Percentiles rank a stretch among this genome's conserved stretches.
Conservation (phyloP, 176 grass and related monocot genomes). For the Ananas comosus region DNA sequence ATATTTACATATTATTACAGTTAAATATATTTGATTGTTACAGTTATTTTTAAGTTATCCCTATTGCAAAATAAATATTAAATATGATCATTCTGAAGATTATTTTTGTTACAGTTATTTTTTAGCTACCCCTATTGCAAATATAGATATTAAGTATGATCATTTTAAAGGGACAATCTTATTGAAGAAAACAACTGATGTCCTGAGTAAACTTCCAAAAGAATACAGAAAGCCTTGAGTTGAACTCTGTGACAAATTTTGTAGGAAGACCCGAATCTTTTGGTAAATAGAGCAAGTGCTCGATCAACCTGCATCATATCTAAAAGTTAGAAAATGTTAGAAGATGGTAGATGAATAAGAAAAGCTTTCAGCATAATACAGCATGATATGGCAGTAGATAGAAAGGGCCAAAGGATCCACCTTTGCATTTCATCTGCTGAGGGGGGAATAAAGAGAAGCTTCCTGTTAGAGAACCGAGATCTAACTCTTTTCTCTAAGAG, state of each 20-base stretch:
- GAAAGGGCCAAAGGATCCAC: constrained; percentile 23
- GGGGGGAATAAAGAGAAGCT: constrained; percentile 80
- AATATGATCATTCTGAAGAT: too few relatives aligned
- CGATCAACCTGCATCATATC: constrained; percentile 52
- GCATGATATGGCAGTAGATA: not conserved
- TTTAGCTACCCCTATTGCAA: too few relatives aligned
- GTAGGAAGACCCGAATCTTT: constrained; percentile 36
- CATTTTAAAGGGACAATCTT: too few relatives aligned
- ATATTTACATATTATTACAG: not conserved
- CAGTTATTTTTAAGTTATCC: not conserved
- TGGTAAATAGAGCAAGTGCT: constrained; percentile 50
- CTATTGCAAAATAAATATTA: not conserved
- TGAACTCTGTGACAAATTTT: constrained; percentile 60
- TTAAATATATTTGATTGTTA: not conserved
- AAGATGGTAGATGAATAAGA: not conserved
- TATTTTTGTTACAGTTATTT: too few relatives aligned
- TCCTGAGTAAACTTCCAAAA: constrained; percentile 17
- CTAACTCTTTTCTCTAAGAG: constrained; percentile 94
- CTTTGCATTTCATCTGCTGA: constrained; percentile 47
- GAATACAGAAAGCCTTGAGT: constrained; percentile 62
- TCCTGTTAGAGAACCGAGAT: constrained; percentile 79
- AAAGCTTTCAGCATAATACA: not conserved
- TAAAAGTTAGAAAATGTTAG: not conserved
- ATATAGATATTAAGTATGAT: too few relatives aligned
- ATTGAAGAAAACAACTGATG: not conserved